Evolutionary conservation across 148 eudicot genomes (phyloP).

Genomic region (Rhododendron kiyosumense): DNA sequence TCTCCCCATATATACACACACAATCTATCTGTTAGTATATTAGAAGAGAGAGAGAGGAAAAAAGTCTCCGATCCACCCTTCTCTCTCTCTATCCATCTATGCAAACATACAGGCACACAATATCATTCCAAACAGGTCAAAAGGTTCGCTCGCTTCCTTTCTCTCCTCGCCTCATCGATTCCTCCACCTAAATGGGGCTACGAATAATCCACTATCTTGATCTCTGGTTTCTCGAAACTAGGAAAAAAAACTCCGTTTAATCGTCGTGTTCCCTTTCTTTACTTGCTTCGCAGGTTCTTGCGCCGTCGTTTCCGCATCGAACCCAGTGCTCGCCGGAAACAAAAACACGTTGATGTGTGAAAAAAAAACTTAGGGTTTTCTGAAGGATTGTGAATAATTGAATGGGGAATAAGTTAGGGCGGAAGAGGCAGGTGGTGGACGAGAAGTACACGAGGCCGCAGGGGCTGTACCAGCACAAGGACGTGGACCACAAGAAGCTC

Average conservation of each 20-base stretch:
- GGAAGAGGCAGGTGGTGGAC: slow-evolving; percentile 76
- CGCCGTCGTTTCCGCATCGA: slow-evolving; percentile 7
- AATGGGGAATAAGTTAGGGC: slow-evolving; percentile 97
- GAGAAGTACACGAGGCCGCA: slow-evolving; percentile 96
- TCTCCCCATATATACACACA: not conserved
- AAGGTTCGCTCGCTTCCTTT: slow-evolving; percentile 8
- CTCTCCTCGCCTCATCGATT: not conserved
- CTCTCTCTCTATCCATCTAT: not conserved
- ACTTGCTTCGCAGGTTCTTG: slow-evolving; percentile 18
- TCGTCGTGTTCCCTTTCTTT: not conserved
- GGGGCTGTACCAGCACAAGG: slow-evolving; percentile 89
- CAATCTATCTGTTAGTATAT: slow-evolving; percentile 1
- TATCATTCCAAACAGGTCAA: not conserved
- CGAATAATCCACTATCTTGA: not conserved
- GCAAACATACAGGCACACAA: not conserved
- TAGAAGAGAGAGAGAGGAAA: not conserved
- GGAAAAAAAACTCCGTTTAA: not conserved
- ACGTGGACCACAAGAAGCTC: slow-evolving; percentile 97
- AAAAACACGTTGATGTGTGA: slow-evolving; percentile 7
- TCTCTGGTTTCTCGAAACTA: not conserved
- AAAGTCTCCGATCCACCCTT: not conserved
- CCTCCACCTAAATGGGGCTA: not conserved
- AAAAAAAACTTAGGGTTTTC: slow-evolving; percentile 11
- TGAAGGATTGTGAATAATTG: slow-evolving; percentile 5
- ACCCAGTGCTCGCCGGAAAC: slow-evolving; percentile 2